Percentiles rank a stretch among this genome's conserved stretches.
Conservation (phyloP, 73 alveolate species). For the Paraurostyla sp. region DNA sequence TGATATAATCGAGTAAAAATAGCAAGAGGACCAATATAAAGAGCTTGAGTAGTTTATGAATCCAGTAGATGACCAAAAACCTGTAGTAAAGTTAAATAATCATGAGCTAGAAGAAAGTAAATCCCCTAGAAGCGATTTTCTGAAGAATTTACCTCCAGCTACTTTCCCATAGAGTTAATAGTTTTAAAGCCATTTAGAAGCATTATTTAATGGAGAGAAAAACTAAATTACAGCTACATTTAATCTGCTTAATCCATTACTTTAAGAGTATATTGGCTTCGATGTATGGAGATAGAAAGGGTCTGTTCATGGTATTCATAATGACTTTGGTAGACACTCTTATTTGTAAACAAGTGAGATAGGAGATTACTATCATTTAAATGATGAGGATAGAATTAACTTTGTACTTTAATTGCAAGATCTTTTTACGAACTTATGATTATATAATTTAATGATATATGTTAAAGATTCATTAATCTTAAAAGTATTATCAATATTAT, state of each 20-base stretch:
- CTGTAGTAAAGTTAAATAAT: no score
- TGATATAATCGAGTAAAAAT: no score
- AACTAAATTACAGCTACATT: not conserved
- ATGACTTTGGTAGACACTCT: conserved; percentile 57
- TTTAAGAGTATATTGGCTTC: conserved; percentile 13
- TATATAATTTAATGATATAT: not conserved
- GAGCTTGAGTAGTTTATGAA: not conserved
- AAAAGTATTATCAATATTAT: not conserved
- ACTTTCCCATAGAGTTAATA: not conserved
- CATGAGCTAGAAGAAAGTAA: not conserved
- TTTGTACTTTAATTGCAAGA: conserved; percentile 7
- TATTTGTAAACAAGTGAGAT: conserved; percentile 33
- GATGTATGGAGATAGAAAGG: conserved; percentile 42
- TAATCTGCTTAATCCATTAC: not conserved
- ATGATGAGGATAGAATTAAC: conserved; percentile 58
- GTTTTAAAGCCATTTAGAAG: not conserved
- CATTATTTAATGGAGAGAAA: not conserved
- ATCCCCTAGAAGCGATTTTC: not conserved
- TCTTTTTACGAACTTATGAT: conserved; percentile 15
- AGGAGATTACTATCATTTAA: conserved; percentile 55
- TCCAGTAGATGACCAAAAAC: not conserved
- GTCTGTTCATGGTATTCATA: conserved; percentile 36
- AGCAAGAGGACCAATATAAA: no score
- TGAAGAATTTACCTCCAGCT: not conserved
- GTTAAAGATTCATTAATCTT: not conserved